These are phyloP conservation scores for Noccaea bulbosa DNA, from an alignment of 345 rosid genomes.

Conservation along the genomic window DNA sequence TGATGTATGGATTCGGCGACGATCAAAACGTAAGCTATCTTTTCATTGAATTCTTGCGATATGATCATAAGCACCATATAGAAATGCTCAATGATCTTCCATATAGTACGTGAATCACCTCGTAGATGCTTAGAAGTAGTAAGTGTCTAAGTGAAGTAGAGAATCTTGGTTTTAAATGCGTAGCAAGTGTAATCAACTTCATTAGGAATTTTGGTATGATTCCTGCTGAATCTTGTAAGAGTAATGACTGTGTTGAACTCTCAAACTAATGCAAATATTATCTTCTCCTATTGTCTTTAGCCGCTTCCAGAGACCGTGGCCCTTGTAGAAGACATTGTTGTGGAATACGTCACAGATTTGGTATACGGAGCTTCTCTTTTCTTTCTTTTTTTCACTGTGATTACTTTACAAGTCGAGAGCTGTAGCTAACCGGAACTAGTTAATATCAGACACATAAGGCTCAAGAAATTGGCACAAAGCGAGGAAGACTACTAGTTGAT, in stretches of 20 bases:
- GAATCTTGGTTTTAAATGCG: not conserved
- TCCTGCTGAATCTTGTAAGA: not conserved
- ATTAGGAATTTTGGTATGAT: not conserved
- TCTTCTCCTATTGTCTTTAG: conserved; percentile 49
- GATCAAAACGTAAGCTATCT: conserved; percentile 70
- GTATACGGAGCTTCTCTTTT: conserved; percentile 52
- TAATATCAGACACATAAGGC: conserved; percentile 76
- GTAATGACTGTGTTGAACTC: not conserved
- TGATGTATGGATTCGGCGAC: conserved; percentile 97
- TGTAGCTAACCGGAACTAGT: conserved; percentile 7
- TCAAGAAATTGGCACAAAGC: conserved; percentile 81
- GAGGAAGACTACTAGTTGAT: conserved; percentile 83
- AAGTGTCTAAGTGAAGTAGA: not conserved
- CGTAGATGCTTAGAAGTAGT: not conserved
- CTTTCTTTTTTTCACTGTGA: not conserved
- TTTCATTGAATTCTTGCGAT: not conserved
- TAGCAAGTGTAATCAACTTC: not conserved
- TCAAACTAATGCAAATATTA: not conserved
- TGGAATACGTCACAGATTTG: conserved; percentile 89
- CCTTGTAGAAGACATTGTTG: conserved; percentile 89
- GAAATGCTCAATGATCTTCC: not conserved
- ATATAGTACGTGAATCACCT: not conserved
- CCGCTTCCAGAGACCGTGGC: conserved; percentile 94
- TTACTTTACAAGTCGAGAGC: conserved; percentile 1
- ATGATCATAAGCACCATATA: not conserved